Percentiles rank a stretch among this genome's conserved stretches.
Evolutionary conservation across 116 monocot genomes (phyloP).

Genomic region (Phalaenopsis hybrid): DNA sequence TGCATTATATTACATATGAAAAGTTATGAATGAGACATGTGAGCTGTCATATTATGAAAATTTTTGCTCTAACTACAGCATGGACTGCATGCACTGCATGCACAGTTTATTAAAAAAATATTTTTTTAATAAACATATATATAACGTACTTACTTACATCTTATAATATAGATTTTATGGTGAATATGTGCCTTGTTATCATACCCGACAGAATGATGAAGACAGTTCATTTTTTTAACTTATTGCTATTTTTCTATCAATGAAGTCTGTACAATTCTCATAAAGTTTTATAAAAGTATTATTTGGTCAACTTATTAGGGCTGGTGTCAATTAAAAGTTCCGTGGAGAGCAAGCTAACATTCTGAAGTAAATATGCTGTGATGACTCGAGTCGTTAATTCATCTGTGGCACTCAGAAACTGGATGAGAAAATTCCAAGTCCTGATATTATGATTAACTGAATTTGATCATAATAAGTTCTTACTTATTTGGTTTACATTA

Average conservation of each 20-base stretch:
- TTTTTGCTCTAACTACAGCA: not conserved
- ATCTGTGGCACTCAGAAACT: too few species aligned
- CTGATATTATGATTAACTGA: too few species aligned
- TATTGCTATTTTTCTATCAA: not conserved
- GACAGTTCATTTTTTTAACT: not conserved
- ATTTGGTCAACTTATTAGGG: not conserved
- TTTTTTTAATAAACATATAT: not conserved
- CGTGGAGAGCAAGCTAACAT: not conserved
- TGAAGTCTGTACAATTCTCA: not conserved
- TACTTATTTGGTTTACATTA: too few species aligned
- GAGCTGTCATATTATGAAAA: conserved; percentile 2
- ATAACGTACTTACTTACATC: not conserved
- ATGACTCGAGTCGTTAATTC: too few species aligned
- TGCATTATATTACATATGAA: not conserved
- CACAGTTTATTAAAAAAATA: not conserved
- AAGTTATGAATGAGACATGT: not conserved
- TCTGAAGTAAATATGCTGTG: too few species aligned
- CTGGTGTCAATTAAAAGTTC: not conserved
- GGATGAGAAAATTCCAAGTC: too few species aligned
- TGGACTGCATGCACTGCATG: not conserved
- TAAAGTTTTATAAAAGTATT: not conserved
- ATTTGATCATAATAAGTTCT: too few species aligned
- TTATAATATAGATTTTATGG: not conserved
- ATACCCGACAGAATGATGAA: conserved; percentile 1
- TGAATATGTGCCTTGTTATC: not conserved